A percentile compares a stretch with the other conserved stretches of the same genome.
These are phyloP conservation scores for Polyrhizophydium stewartii DNA, from an alignment of 371 early-diverging fungal species.

Conservation along the genomic window DNA sequence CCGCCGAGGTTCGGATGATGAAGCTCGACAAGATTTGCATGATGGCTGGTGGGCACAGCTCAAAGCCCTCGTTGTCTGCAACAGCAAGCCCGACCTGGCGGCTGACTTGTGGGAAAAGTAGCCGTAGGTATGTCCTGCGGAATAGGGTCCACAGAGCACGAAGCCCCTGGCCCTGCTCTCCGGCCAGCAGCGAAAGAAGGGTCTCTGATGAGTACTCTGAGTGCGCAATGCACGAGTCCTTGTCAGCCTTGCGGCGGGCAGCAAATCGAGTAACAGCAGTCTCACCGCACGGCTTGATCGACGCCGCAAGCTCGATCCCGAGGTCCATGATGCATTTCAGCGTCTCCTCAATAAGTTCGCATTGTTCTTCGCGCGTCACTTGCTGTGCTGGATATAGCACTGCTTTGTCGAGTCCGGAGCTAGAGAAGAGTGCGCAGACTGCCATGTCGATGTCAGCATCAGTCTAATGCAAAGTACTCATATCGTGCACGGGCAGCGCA, in stretches of 20 bases:
- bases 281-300: neutral
- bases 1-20: conserved; percentile 34
- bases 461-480: too few relatives aligned
- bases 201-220: neutral
- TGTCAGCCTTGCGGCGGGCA: too few relatives aligned
- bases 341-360: conserved; percentile 38
- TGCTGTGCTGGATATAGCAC: conserved; percentile 7
- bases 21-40: conserved; percentile 64
- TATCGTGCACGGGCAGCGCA: too few relatives aligned
- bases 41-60: conserved; percentile 67
- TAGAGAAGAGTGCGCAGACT: too few relatives aligned
- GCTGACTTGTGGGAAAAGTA: conserved; percentile 66
- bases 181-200: neutral
- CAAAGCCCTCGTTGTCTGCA: conserved; percentile 51
- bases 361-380: conserved; percentile 17
- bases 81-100: conserved; percentile 32
- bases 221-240: too few relatives aligned
- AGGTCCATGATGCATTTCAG: conserved; percentile 19
- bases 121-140: conserved; percentile 58
- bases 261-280: too few relatives aligned
- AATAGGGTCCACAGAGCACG: conserved; percentile 57
- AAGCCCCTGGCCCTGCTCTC: conserved; percentile 3
- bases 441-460: too few relatives aligned
- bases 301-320: neutral
- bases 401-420: conserved; percentile 17